These are phyloP conservation scores for Ormosia emarginata DNA, from an alignment of 306 rosid species.

Conservation along the genomic window DNA sequence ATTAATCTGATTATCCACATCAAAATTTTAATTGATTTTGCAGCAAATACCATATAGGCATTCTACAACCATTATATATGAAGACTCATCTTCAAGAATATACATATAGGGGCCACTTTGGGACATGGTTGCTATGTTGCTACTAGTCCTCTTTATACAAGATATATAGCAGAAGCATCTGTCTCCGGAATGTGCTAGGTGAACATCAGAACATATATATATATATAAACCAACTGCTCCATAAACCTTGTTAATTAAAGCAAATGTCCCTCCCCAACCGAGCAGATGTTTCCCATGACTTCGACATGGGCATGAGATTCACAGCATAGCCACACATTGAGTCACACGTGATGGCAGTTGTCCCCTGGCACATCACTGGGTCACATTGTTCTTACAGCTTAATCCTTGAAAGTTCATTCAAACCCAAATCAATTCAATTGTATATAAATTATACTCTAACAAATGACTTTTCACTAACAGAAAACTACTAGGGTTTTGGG, in stretches of 20 bases:
- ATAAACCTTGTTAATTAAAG: not conserved
- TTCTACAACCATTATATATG: not conserved
- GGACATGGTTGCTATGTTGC: not conserved
- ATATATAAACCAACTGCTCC: not conserved
- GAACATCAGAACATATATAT: not conserved
- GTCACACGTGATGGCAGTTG: constrained; percentile 44
- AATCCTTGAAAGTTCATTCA: not conserved
- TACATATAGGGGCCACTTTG: not conserved
- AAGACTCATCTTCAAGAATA: not conserved
- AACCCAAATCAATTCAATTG: too few species aligned
- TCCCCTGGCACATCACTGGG: constrained; percentile 22
- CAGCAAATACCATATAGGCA: not conserved
- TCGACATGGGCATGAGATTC: constrained; percentile 34
- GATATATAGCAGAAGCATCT: constrained; percentile 16
- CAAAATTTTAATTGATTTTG: too few species aligned
- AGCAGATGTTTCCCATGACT: constrained; percentile 35
- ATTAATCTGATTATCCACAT: too few species aligned
- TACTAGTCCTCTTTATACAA: not conserved
- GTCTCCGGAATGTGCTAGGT: constrained; percentile 3
- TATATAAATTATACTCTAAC: not conserved
- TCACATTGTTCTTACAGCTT: not conserved
- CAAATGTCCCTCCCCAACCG: constrained; percentile 48
- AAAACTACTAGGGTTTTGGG: not conserved
- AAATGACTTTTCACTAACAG: not conserved
- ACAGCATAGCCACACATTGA: constrained; percentile 22